Percentiles rank a stretch among this genome's conserved stretches.
phyloP scores from a whole-genome alignment of 768 basidiomycete species.

The Suillus americanus region DNA sequence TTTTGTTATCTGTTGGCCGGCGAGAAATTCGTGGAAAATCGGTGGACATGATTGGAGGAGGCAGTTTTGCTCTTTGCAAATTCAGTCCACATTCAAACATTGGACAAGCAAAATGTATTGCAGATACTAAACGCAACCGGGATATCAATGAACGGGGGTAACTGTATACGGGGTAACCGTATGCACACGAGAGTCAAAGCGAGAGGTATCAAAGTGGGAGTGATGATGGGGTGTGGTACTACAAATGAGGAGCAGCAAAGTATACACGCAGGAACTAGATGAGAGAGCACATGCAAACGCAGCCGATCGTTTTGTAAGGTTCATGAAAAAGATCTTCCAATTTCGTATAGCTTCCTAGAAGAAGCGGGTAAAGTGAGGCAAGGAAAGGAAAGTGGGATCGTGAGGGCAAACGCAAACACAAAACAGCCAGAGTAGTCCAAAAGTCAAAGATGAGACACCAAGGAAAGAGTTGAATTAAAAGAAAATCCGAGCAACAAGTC shows the following conservation, averaged over 20 bases:
- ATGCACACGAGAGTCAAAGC: constrained; percentile 28
- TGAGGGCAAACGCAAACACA: constrained; percentile 28
- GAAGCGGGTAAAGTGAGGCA: constrained; percentile 23
- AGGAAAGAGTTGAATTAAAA: constrained; percentile 26
- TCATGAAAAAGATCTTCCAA: constrained; percentile 36
- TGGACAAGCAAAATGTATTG: constrained; percentile 11
- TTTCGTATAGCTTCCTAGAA: constrained; percentile 32
- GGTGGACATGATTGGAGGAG: background rate
- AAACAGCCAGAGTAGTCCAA: constrained; percentile 25
- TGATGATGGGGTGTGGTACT: constrained; percentile 34
- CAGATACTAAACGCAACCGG: constrained; percentile 17
- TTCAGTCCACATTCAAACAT: background rate
- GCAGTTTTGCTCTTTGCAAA: background rate
- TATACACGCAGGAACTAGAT: constrained; percentile 36
- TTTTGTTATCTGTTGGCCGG: background rate
- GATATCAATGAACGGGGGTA: constrained; percentile 37
- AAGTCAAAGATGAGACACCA: constrained; percentile 26
- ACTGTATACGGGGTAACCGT: constrained; percentile 38
- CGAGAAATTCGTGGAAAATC: background rate
- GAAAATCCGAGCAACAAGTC: constrained; percentile 28
- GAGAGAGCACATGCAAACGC: constrained; percentile 37
- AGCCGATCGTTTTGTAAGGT: constrained; percentile 30
- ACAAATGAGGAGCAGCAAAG: constrained; percentile 35
- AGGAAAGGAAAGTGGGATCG: constrained; percentile 33
- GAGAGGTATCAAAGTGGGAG: constrained; percentile 34